A percentile compares a stretch with the other conserved stretches of the same genome.
Evolutionary conservation across 352 stramenopile genomes (phyloP).

Genomic region (Blastocystis sp.): DNA sequence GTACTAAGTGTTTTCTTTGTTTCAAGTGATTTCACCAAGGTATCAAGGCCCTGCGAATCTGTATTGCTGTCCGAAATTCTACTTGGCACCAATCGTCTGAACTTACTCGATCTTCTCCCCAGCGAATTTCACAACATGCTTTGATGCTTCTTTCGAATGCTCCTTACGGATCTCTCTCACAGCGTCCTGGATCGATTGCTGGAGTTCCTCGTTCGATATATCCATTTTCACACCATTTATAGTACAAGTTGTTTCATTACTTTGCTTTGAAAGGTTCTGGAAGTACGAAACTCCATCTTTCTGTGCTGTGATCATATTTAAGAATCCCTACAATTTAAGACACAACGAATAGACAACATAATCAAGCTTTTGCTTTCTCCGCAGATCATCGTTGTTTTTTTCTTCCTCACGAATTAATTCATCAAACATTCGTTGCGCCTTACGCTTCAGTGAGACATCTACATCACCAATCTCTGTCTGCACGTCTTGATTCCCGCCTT

Average conservation of each 20-base stretch:
- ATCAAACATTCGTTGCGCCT: conserved; percentile 15
- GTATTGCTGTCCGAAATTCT: conserved; percentile 63
- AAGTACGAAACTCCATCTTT: background rate
- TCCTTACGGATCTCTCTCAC: background rate
- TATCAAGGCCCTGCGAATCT: conserved; percentile 68
- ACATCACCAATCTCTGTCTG: background rate
- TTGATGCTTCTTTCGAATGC: conserved; percentile 65
- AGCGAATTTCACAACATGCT: conserved; percentile 76
- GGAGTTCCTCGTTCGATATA: background rate
- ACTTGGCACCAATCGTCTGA: background rate
- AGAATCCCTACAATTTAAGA: background rate
- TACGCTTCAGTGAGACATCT: conserved; percentile 10
- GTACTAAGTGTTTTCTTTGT: conserved; percentile 79
- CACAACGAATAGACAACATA: background rate
- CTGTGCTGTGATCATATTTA: background rate
- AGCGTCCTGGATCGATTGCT: background rate
- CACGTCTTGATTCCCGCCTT: background rate
- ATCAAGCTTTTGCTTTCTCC: conserved; percentile 17
- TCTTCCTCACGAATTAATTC: conserved; percentile 21
- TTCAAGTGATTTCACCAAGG: conserved; percentile 73
- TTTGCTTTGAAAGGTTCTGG: background rate
- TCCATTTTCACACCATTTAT: background rate
- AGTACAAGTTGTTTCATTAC: background rate
- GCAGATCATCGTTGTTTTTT: background rate
- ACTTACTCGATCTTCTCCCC: conserved; percentile 75